A percentile compares a stretch with the other conserved stretches of the same genome.
Conservation (phyloP, 2,329 filamentous ascomycete species). For the Pleurostoma richardsiae region DNA sequence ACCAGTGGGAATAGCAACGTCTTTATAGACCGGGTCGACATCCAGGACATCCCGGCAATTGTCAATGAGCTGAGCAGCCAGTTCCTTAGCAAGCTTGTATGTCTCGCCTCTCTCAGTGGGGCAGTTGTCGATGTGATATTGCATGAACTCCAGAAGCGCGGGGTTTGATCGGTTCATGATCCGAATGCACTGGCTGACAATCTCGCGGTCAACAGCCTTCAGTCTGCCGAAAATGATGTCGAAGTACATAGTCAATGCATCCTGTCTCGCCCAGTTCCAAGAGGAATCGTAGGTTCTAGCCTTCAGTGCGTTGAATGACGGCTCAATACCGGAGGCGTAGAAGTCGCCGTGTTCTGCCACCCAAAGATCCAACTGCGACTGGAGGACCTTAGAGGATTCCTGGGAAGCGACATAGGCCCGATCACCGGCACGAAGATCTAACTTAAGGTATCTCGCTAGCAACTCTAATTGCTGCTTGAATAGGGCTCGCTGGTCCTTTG, state of each 20-base stretch:
- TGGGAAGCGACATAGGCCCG: slow-evolving; percentile 84
- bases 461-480: slow-evolving; percentile 99
- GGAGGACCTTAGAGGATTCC: slow-evolving; percentile 80
- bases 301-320: slow-evolving; percentile 88
- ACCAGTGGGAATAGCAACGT: slow-evolving; percentile 86
- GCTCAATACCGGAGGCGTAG: slow-evolving; percentile 91
- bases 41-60: slow-evolving; percentile 93
- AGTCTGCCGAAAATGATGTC: slow-evolving; percentile 97
- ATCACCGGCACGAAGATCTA: slow-evolving; percentile 94
- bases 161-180: slow-evolving; percentile 99
- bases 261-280: slow-evolving; percentile 99
- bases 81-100: slow-evolving; percentile 93
- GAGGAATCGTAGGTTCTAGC: slow-evolving; percentile 95
- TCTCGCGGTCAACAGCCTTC: slow-evolving; percentile 90
- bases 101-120: slow-evolving; percentile 95
- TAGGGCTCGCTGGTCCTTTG: slow-evolving; percentile 89
- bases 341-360: slow-evolving; percentile 92
- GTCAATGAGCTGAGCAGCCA: slow-evolving; percentile 88
- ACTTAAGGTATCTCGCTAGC: slow-evolving; percentile 91
- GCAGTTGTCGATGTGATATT: slow-evolving; percentile 99
- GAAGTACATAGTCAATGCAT: slow-evolving; percentile 97
- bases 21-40: slow-evolving; percentile 86
- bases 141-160: slow-evolving; percentile 95
- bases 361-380: slow-evolving; percentile 93
- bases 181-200: slow-evolving; percentile 95